Percentiles rank a stretch among this genome's conserved stretches.
These are phyloP conservation scores for Daedaleopsis sinensis DNA, from an alignment of 768 basidiomycete genomes.

Conservation along the genomic window DNA sequence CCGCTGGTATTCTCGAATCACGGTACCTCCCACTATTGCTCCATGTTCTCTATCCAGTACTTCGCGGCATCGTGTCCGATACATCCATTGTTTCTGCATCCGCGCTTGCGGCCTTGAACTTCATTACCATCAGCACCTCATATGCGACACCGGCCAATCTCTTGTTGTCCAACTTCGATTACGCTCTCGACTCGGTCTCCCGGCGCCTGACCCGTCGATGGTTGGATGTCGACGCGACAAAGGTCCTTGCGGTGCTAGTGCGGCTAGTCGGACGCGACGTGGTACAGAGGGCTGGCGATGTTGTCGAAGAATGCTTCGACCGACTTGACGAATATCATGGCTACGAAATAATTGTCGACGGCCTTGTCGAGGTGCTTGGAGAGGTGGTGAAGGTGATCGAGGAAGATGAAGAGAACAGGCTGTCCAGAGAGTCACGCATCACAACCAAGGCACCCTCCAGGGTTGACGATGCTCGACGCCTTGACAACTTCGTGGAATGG, in stretches of 20 bases:
- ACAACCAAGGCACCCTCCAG: not conserved
- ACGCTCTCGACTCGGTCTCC: slow-evolving; percentile 89
- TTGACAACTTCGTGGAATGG: slow-evolving; percentile 69
- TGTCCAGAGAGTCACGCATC: slow-evolving; percentile 16
- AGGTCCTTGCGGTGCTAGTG: slow-evolving; percentile 84
- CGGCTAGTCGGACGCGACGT: slow-evolving; percentile 86
- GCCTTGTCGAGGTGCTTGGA: slow-evolving; percentile 82
- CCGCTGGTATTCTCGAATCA: slow-evolving; percentile 70
- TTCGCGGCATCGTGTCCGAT: slow-evolving; percentile 83
- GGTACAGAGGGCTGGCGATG: slow-evolving; percentile 87
- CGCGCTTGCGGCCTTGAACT: slow-evolving; percentile 73
- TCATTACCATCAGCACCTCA: slow-evolving; percentile 72
- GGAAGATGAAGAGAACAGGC: slow-evolving; percentile 44
- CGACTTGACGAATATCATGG: slow-evolving; percentile 95
- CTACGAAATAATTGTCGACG: slow-evolving; percentile 83
- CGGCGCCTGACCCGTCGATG: slow-evolving; percentile 78
- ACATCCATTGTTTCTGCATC: slow-evolving; percentile 67
- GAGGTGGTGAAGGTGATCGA: slow-evolving; percentile 85
- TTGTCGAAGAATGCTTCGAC: slow-evolving; percentile 98
- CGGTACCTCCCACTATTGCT: slow-evolving; percentile 77
- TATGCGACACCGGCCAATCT: slow-evolving; percentile 91
- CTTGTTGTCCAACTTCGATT: slow-evolving; percentile 94
- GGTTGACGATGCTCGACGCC: slow-evolving; percentile 30
- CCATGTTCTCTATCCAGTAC: slow-evolving; percentile 79
- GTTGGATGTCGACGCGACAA: slow-evolving; percentile 87